A percentile compares a stretch with the other conserved stretches of the same genome.
phyloP scores from a whole-genome alignment of 2,329 filamentous ascomycete species.

The Colletotrichum magnum region DNA sequence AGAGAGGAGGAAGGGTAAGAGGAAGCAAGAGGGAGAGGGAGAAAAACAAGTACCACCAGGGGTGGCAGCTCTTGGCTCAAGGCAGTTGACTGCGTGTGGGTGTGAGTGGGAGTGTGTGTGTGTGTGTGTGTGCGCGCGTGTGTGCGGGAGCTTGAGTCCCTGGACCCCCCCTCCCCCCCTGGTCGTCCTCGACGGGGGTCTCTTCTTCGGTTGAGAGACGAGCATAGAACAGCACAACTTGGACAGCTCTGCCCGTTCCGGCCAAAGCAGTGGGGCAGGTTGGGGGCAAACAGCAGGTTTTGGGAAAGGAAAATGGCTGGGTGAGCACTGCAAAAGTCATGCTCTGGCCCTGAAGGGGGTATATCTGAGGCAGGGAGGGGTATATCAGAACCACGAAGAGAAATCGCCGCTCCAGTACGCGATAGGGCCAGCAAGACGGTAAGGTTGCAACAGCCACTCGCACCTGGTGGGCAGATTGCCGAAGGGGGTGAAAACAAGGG shows the following conservation, averaged over 20 bases:
- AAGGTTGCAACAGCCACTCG: slow-evolving; percentile 38
- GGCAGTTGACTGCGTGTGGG: slow-evolving; percentile 37
- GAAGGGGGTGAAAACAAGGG: slow-evolving; percentile 32
- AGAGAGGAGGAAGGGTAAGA: slow-evolving; percentile 20
- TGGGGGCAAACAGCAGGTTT: slow-evolving; percentile 40
- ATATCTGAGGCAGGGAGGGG: slow-evolving; percentile 42
- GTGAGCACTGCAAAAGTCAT: slow-evolving; percentile 33
- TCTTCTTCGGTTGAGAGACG: slow-evolving; percentile 28
- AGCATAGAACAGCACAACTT: slow-evolving; percentile 30
- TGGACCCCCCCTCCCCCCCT: slow-evolving; percentile 15
- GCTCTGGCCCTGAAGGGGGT: slow-evolving; percentile 40
- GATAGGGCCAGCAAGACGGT: slow-evolving; percentile 40
- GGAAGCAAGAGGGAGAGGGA: slow-evolving; percentile 34
- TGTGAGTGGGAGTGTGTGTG: slow-evolving; percentile 24
- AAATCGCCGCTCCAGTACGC: slow-evolving; percentile 34
- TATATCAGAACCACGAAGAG: slow-evolving; percentile 41
- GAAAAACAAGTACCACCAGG: slow-evolving; percentile 23
- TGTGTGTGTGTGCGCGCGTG: slow-evolving; percentile 22
- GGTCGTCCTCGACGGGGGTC: slow-evolving; percentile 26
- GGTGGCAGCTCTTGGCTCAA: slow-evolving; percentile 41
- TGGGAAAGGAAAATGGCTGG: slow-evolving; percentile 32
- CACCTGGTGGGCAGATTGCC: slow-evolving; percentile 40
- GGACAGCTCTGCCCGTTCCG: slow-evolving; percentile 34
- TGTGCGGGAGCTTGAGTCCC: slow-evolving; percentile 34
- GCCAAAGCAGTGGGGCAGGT: slow-evolving; percentile 29